Conservation (phyloP, 768 basidiomycete species). For the Tylopilus plumbeoviolaceoides region DNA sequence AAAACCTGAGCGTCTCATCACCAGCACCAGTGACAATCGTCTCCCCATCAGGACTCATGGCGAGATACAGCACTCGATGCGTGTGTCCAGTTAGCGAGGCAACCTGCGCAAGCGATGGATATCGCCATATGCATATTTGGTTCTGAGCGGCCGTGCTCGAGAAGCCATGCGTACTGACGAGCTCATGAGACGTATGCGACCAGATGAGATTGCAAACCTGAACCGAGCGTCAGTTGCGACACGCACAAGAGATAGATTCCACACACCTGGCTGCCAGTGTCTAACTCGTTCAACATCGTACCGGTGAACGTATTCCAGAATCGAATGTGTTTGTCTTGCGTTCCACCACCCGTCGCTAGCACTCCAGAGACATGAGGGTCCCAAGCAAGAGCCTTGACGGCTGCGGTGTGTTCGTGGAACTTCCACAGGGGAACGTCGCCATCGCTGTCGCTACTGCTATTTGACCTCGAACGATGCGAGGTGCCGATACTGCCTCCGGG, state of each 20-base stretch:
- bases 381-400: constrained; percentile 98
- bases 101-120: constrained; percentile 90
- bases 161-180: constrained; percentile 97
- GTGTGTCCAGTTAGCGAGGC: constrained; percentile 94
- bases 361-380: constrained; percentile 91
- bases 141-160: constrained; percentile 92
- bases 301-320: constrained; percentile 96
- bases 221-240: constrained; percentile 6
- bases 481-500: constrained; percentile 26
- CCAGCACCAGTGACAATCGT: constrained; percentile 98
- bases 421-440: constrained; percentile 79
- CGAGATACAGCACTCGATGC: constrained; percentile 93
- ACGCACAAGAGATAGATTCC: background rate
- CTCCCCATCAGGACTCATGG: constrained; percentile 95
- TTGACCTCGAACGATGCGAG: constrained; percentile 24
- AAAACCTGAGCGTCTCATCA: constrained; percentile 94
- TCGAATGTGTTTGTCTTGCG: constrained; percentile 97
- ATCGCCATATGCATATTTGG: constrained; percentile 95
- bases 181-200: constrained; percentile 93
- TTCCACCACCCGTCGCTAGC: constrained; percentile 93
- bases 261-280: constrained; percentile 91
- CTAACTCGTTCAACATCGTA: constrained; percentile 77
- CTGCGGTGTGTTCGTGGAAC: constrained; percentile 95
- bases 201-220: constrained; percentile 99
- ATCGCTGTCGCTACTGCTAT: constrained; percentile 26